These are phyloP conservation scores for Rhizophora apiculata DNA, from an alignment of 345 rosid species.

Conservation along the genomic window DNA sequence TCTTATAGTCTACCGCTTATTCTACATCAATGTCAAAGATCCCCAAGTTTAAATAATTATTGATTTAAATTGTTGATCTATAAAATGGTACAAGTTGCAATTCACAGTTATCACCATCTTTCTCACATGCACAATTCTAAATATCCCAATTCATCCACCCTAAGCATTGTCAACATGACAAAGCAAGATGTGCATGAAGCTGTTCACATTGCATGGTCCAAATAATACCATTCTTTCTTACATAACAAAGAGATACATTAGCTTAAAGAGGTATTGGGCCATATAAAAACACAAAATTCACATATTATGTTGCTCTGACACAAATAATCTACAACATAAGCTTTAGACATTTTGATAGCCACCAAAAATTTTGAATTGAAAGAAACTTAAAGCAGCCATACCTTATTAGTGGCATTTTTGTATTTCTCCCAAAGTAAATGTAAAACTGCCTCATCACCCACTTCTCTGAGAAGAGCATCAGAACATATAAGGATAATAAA, in stretches of 20 bases:
- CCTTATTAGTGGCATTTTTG: constrained; percentile 51
- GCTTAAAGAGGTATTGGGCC: neutral
- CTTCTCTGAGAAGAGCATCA: constrained; percentile 41
- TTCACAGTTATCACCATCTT: neutral
- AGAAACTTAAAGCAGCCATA: constrained; percentile 17
- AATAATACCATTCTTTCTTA: too few relatives aligned
- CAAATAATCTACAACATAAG: neutral
- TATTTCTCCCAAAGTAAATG: constrained; percentile 54
- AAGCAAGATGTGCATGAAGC: neutral
- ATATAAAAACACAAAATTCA: neutral
- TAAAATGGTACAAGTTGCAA: too few relatives aligned
- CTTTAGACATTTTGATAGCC: neutral
- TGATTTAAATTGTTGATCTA: too few relatives aligned
- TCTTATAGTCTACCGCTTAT: too few relatives aligned
- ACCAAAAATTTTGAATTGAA: neutral
- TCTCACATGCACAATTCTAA: neutral
- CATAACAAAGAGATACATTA: too few relatives aligned
- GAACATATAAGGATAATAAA: constrained; percentile 1
- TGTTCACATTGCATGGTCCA: neutral
- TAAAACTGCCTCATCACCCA: constrained; percentile 49
- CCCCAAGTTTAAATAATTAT: too few relatives aligned
- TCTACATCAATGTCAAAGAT: too few relatives aligned
- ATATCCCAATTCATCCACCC: neutral
- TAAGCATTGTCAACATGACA: neutral
- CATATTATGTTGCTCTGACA: neutral